Evolutionary conservation across 2,329 filamentous ascomycete species (phyloP).

Genomic region (Dichotomopilus funicola): DNA sequence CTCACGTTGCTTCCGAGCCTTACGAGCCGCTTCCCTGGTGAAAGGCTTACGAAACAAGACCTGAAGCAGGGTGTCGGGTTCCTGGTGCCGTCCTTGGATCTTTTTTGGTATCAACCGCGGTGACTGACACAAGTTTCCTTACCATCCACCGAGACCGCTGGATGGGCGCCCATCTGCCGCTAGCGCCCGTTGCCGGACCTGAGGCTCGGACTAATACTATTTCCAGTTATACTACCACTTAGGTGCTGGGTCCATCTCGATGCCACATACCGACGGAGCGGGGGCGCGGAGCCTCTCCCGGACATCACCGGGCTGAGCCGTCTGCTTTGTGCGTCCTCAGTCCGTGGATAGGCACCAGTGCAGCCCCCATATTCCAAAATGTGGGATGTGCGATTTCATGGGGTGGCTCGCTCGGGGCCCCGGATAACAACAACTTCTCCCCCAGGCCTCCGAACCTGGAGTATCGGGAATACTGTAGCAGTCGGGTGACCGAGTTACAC

Average conservation of each 20-base stretch:
- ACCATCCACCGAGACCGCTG: not conserved
- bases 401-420: not conserved
- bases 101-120: not conserved
- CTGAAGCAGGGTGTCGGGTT: not conserved
- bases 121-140: not conserved
- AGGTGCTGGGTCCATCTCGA: conserved; percentile 2
- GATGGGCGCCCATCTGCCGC: not conserved
- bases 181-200: not conserved
- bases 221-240: not conserved
- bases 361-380: not conserved
- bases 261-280: not conserved
- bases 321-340: too few relatives aligned
- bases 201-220: not conserved
- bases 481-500: not conserved
- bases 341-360: not conserved
- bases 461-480: not conserved
- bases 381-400: conserved; percentile 3
- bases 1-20: not conserved
- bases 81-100: not conserved
- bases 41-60: not conserved
- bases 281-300: not conserved
- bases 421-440: not conserved
- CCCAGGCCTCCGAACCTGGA: not conserved
- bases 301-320: conserved; percentile 3
- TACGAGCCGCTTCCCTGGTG: not conserved